Conservation (phyloP, 2,329 filamentous ascomycete species). For the Aspergillus japonicus region DNA sequence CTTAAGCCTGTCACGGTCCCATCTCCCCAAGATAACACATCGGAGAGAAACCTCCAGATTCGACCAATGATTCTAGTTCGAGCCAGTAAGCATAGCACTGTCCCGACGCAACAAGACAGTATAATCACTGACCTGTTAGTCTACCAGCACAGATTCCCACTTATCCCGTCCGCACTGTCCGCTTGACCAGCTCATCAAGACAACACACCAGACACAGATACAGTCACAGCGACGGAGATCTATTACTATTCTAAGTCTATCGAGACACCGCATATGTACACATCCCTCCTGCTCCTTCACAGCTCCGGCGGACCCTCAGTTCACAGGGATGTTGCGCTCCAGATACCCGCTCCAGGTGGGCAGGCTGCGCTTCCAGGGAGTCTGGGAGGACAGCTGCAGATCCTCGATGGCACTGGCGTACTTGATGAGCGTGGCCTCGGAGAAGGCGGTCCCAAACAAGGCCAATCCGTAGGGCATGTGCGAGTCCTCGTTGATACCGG, state of each 20-base stretch:
- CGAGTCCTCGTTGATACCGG: constrained; percentile 52
- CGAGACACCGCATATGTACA: not conserved
- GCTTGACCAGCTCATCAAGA: no score
- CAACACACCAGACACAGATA: no score
- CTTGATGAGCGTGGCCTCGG: constrained; percentile 57
- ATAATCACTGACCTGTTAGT: no score
- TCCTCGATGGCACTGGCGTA: constrained; percentile 66
- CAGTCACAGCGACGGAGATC: not conserved
- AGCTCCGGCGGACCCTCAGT: not conserved
- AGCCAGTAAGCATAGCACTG: no score
- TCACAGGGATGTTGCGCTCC: constrained; percentile 36
- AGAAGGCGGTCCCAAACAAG: constrained; percentile 62
- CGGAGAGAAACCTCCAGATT: no score
- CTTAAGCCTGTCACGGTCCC: no score
- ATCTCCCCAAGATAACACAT: no score
- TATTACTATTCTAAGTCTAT: not conserved
- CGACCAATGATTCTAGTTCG: no score
- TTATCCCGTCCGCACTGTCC: no score
- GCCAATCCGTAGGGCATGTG: constrained; percentile 64
- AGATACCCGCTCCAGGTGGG: constrained; percentile 57
- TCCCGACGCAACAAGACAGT: no score
- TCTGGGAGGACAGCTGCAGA: constrained; percentile 47
- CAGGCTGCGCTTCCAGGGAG: constrained; percentile 48
- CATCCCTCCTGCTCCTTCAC: not conserved
- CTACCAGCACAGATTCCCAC: no score